Conservation (phyloP, 2,329 filamentous ascomycete genomes). For the Pseudophaeomoniella oleicola region DNA sequence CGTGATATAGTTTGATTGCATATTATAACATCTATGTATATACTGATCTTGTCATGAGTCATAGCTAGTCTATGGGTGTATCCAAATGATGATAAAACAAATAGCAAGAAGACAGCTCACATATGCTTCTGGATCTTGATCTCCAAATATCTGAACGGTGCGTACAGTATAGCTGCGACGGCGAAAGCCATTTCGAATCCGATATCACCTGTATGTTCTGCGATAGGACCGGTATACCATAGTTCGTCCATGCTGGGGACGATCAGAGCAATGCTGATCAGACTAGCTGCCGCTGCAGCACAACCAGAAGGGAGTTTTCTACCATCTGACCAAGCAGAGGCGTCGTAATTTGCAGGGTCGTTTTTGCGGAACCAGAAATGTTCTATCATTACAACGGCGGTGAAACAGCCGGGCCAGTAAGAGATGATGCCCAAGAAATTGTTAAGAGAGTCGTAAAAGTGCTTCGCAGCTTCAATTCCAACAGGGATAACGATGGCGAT, state of each 20-base stretch:
- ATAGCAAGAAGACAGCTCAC: too few relatives aligned
- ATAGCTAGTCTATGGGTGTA: too few relatives aligned
- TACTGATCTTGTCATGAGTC: too few relatives aligned
- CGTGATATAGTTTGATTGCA: too few relatives aligned
- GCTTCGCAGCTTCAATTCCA: slow-evolving; percentile 27
- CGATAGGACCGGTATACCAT: slow-evolving; percentile 24
- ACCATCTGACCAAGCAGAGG: slow-evolving; percentile 24
- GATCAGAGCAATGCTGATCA: slow-evolving; percentile 24
- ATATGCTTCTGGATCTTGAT: slow-evolving; percentile 10
- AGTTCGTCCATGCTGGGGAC: slow-evolving; percentile 26
- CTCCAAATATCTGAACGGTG: slow-evolving; percentile 20
- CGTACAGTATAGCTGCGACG: slow-evolving; percentile 21
- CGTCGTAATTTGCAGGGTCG: slow-evolving; percentile 19
- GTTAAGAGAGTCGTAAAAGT: slow-evolving; percentile 28
- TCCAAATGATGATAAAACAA: background rate
- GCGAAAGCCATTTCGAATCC: slow-evolving; percentile 22
- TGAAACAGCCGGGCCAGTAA: slow-evolving; percentile 30
- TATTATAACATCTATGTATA: too few relatives aligned
- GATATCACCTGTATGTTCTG: slow-evolving; percentile 15
- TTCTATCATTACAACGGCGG: slow-evolving; percentile 27
- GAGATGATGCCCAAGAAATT: slow-evolving; percentile 31
- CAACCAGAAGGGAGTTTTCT: slow-evolving; percentile 24
- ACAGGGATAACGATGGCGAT: slow-evolving; percentile 27
- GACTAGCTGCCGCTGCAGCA: slow-evolving; percentile 22
- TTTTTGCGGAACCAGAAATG: slow-evolving; percentile 24